Base-by-base conservation (phyloP, 2,329 filamentous ascomycete genomes). In the Colletotrichum musae region DNA sequence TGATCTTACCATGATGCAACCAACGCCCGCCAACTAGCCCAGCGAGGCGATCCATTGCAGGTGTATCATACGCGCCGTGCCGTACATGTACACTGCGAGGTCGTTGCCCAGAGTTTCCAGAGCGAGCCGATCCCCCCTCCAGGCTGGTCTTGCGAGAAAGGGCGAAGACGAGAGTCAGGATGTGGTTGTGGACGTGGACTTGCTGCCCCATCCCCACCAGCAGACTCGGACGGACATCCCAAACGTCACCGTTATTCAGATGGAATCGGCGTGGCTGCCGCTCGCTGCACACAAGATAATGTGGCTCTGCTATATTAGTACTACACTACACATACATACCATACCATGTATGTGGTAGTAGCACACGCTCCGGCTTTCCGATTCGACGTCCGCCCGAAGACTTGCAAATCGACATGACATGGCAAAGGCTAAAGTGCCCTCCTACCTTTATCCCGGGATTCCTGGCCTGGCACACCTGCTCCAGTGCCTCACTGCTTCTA, bases 161-260 rank as follows among this genome's bases (percentile, higher is more conserved):
- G 54, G 48, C 66, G 43, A 50, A 48, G 50, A 41, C 13, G 21
- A 24, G 3, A 24, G 21, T 24, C 21, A 24, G 21, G 2, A 24
- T 24, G 21, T 24, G 21, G 21, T 24, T 4, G 21, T 24, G 32
- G 32, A 9, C 32, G 32, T 10, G 32, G 32, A 36, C 32, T 36
- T 36, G 32, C 32, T 36, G 32, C 32, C 32, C 32, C 32, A 36
- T 36, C 57, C 32, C 64, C 64, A 24, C 58, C 58, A 51, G 13
- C 48, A 32, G 50, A 61, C 47, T 28, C 41, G 39, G 52, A 63
- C 51, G 51, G 52, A 43, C 52, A 45, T 68, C 16, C 48, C 28
- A 54, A 53, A 65, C 54, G 54, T 65, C 61, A 64, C 66, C 66
- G 50, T 69, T 65, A 64, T 65, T 65, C 66, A 56, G 66, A 69